These are phyloP conservation scores for Dissophora ornata DNA, from an alignment of 192 early-diverging fungal genomes.

Conservation along the genomic window DNA sequence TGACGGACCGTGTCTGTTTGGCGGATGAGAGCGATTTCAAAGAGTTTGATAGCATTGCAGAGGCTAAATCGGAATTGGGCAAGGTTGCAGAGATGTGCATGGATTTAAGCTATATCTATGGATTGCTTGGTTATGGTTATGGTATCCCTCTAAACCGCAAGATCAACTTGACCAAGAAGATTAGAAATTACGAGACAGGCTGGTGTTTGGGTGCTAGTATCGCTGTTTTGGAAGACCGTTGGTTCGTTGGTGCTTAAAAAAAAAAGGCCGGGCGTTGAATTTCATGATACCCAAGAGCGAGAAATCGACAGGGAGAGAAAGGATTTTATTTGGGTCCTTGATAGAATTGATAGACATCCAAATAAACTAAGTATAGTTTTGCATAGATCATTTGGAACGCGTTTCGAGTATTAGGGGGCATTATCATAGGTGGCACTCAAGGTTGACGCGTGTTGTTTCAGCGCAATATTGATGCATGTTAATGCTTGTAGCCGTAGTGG, in stretches of 20 bases:
- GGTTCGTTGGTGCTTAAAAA: conserved; percentile 18
- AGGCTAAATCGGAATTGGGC: conserved; percentile 61
- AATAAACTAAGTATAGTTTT: no score
- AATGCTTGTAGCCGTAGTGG: no score
- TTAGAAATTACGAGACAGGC: conserved; percentile 91
- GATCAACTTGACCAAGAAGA: conserved; percentile 90
- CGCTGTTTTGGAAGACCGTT: conserved; percentile 74
- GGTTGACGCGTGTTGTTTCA: no score
- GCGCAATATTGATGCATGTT: no score
- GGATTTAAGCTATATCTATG: conserved; percentile 90
- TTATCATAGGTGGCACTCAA: no score
- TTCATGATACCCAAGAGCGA: not conserved
- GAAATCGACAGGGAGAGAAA: no score
- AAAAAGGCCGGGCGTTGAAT: not conserved
- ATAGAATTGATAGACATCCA: no score
- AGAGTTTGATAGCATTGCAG: conserved; percentile 57
- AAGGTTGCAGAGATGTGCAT: conserved; percentile 84
- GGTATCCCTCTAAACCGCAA: conserved; percentile 75
- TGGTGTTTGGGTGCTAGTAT: conserved; percentile 97
- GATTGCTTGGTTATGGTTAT: conserved; percentile 86
- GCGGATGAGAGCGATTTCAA: conserved; percentile 54
- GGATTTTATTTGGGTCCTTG: no score
- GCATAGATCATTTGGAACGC: no score
- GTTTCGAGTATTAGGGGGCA: no score
- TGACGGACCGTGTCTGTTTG: conserved; percentile 78